Conservation (phyloP, 768 basidiomycete species). For the Amyloporia xantha region DNA sequence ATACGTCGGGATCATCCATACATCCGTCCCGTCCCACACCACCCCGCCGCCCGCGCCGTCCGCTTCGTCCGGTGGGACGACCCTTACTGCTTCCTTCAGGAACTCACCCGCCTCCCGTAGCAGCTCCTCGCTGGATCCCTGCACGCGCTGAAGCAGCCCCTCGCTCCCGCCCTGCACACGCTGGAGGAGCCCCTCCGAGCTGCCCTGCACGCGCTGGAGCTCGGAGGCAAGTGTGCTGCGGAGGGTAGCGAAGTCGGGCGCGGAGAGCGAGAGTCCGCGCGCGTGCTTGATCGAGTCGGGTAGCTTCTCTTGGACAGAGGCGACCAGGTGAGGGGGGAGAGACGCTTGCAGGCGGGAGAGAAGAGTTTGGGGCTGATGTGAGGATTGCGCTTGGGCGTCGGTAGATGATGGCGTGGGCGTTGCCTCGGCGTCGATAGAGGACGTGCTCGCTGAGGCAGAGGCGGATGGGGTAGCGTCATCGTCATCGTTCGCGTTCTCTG, state of each 20-base stretch:
- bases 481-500: conserved; percentile 6
- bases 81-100: conserved; percentile 80
- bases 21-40: conserved; percentile 81
- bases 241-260: conserved; percentile 64
- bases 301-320: conserved; percentile 59
- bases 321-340: conserved; percentile 67
- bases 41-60: conserved; percentile 31
- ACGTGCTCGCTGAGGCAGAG: not conserved
- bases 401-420: conserved; percentile 1
- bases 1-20: conserved; percentile 66
- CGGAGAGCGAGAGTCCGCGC: conserved; percentile 32
- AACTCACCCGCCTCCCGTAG: conserved; percentile 51
- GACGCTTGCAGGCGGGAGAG: conserved; percentile 68
- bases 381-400: conserved; percentile 9
- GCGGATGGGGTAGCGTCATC: not conserved
- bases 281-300: conserved; percentile 54
- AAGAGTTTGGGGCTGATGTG: conserved; percentile 34
- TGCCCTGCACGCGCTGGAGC: conserved; percentile 69
- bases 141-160: conserved; percentile 72
- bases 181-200: conserved; percentile 77
- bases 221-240: conserved; percentile 57
- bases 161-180: conserved; percentile 76
- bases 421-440: conserved; percentile 3
- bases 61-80: conserved; percentile 73
- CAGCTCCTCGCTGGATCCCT: conserved; percentile 55